phyloP scores from a whole-genome alignment of 768 basidiomycete species.

The Arthromyces matolae region DNA sequence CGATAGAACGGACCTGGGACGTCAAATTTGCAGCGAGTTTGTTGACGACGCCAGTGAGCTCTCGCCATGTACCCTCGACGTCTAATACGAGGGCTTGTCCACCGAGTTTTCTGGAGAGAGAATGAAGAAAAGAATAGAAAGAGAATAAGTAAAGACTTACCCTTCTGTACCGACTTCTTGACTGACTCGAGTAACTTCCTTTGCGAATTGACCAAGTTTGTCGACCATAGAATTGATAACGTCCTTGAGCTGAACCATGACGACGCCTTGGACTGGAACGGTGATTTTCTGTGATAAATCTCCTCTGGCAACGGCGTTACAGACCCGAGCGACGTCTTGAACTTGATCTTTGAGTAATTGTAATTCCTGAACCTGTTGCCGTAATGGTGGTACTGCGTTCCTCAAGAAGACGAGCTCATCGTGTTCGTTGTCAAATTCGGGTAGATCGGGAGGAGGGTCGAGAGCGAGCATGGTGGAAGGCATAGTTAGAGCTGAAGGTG shows the following conservation, averaged over 20 bases:
- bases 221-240: conserved; percentile 70
- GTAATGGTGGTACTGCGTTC: neutral
- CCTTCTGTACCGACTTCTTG: conserved; percentile 84
- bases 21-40: conserved; percentile 78
- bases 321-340: conserved; percentile 75
- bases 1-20: conserved; percentile 71
- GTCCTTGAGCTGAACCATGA: conserved; percentile 80
- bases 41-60: conserved; percentile 80
- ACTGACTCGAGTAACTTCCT: conserved; percentile 83
- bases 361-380: conserved; percentile 53
- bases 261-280: conserved; percentile 72
- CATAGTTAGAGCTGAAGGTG: neutral
- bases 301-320: conserved; percentile 74
- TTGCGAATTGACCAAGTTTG: conserved; percentile 81
- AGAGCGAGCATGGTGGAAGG: neutral
- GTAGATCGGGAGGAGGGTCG: conserved; percentile 1
- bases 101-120: conserved; percentile 68
- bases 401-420: conserved; percentile 11
- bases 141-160: conserved; percentile 24
- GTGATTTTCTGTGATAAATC: conserved; percentile 78
- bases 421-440: conserved; percentile 3
- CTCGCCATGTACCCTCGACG: conserved; percentile 89
- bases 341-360: conserved; percentile 80
- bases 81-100: conserved; percentile 84
- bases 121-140: neutral